These are phyloP conservation scores for Vicia sativa DNA, from an alignment of 306 rosid species.

Conservation along the genomic window DNA sequence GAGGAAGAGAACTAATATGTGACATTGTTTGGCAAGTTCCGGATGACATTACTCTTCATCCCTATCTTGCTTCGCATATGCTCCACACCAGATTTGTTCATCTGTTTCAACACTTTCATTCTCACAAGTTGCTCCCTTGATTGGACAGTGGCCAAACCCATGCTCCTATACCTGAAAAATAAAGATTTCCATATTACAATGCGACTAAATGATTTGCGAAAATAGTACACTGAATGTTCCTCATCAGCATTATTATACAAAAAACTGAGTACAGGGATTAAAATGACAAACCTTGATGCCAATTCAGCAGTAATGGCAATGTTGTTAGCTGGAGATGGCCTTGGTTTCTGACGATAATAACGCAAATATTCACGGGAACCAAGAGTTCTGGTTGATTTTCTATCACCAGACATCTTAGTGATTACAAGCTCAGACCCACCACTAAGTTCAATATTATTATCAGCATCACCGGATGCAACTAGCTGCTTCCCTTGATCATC, in stretches of 20 bases:
- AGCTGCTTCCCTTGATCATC: constrained; percentile 83
- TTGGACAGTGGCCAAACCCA: constrained; percentile 91
- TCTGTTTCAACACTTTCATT: constrained; percentile 90
- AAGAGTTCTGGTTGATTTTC: constrained; percentile 60
- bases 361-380: constrained; percentile 95
- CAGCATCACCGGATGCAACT: constrained; percentile 57
- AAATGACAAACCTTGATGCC: constrained; percentile 75
- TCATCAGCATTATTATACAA: constrained; percentile 2
- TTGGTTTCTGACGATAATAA: constrained; percentile 93
- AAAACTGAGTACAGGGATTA: constrained; percentile 12
- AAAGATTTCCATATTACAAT: constrained; percentile 1
- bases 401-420: constrained; percentile 55
- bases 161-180: constrained; percentile 78
- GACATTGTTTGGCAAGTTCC: constrained; percentile 87
- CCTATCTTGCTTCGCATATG: constrained; percentile 81
- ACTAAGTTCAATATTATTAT: constrained; percentile 57
- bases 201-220: constrained; percentile 8
- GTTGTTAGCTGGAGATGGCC: constrained; percentile 63
- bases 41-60: constrained; percentile 86
- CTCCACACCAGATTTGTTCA: constrained; percentile 81
- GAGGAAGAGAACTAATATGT: constrained; percentile 50
- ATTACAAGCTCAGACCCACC: constrained; percentile 89
- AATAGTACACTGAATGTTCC: background rate
- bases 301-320: constrained; percentile 66
- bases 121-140: constrained; percentile 73